A percentile compares a stretch with the other conserved stretches of the same genome.
These are phyloP conservation scores for Phytopythium vexans DNA, from an alignment of 352 stramenopile species.

Conservation along the genomic window DNA sequence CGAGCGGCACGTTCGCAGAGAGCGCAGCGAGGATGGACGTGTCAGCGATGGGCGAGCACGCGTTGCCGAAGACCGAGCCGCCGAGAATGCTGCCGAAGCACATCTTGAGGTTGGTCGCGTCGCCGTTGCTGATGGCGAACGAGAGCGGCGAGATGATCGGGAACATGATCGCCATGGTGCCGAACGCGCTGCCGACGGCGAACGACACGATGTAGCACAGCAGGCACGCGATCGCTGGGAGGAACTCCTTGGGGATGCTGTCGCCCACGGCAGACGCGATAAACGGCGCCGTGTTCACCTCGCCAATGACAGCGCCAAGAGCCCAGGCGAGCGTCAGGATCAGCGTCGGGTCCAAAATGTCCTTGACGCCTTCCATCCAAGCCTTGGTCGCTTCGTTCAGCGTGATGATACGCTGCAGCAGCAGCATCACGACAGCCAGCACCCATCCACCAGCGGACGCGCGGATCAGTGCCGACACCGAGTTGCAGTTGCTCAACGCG, in stretches of 20 bases:
- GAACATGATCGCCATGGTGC: constrained; percentile 93
- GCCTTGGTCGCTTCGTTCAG: constrained; percentile 86
- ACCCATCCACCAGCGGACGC: constrained; percentile 76
- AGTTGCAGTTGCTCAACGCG: constrained; percentile 76
- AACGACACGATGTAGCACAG: constrained; percentile 91
- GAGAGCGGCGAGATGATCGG: constrained; percentile 87
- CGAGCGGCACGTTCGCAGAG: constrained; percentile 64
- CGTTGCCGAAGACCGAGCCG: constrained; percentile 86
- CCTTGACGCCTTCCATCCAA: constrained; percentile 90
- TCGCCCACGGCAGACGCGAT: constrained; percentile 75
- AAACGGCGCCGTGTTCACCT: constrained; percentile 82
- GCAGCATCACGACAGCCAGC: constrained; percentile 64
- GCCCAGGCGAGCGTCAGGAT: constrained; percentile 90
- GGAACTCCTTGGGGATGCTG: constrained; percentile 71
- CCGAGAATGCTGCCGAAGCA: constrained; percentile 88
- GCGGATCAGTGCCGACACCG: constrained; percentile 71
- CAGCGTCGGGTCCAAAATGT: constrained; percentile 89
- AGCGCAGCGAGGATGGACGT: constrained; percentile 89
- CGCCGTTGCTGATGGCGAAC: constrained; percentile 74
- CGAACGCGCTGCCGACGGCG: constrained; percentile 85
- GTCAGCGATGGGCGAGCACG: constrained; percentile 91
- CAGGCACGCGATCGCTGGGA: constrained; percentile 77
- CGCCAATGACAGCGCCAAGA: constrained; percentile 79
- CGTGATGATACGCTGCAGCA: constrained; percentile 81
- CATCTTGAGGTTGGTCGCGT: constrained; percentile 79